A percentile compares a stretch with the other conserved stretches of the same genome.
phyloP scores from a whole-genome alignment of 257 asterid genomes.

The Nicotiana knightiana region DNA sequence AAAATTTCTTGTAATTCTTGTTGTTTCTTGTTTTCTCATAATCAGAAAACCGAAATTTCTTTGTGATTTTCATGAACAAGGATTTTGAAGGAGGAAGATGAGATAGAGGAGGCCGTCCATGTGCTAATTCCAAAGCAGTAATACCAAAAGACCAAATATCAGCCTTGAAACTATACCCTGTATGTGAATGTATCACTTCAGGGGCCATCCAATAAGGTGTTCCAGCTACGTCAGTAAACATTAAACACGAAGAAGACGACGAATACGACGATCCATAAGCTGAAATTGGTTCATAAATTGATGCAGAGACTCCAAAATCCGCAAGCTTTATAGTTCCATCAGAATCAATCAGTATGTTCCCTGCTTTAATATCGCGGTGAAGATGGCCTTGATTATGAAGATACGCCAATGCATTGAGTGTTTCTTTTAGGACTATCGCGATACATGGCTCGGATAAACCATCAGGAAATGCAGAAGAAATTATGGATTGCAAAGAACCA shows the following conservation, averaged over 20 bases:
- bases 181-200: constrained; percentile 73
- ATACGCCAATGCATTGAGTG: constrained; percentile 46
- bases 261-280: constrained; percentile 16
- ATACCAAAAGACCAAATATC: constrained; percentile 94
- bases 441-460: constrained; percentile 76
- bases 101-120: constrained; percentile 85
- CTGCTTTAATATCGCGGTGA: constrained; percentile 73
- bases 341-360: constrained; percentile 64
- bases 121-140: constrained; percentile 78
- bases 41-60: constrained; percentile 63
- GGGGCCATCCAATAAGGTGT: constrained; percentile 96
- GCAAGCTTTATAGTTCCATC: constrained; percentile 64
- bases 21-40: constrained; percentile 44
- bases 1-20: constrained; percentile 47
- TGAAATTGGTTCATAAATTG: constrained; percentile 42
- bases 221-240: constrained; percentile 62
- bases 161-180: constrained; percentile 73
- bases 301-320: constrained; percentile 86
- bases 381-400: constrained; percentile 81
- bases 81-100: constrained; percentile 78
- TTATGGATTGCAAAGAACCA: constrained; percentile 75
- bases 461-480: constrained; percentile 49
- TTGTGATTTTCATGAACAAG: constrained; percentile 67
- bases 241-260: constrained; percentile 31
- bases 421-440: constrained; percentile 55